Percentiles rank a stretch among this genome's conserved stretches.
Evolutionary conservation across 2,329 filamentous ascomycete species (phyloP).

Genomic region (Penicillium crustosum): DNA sequence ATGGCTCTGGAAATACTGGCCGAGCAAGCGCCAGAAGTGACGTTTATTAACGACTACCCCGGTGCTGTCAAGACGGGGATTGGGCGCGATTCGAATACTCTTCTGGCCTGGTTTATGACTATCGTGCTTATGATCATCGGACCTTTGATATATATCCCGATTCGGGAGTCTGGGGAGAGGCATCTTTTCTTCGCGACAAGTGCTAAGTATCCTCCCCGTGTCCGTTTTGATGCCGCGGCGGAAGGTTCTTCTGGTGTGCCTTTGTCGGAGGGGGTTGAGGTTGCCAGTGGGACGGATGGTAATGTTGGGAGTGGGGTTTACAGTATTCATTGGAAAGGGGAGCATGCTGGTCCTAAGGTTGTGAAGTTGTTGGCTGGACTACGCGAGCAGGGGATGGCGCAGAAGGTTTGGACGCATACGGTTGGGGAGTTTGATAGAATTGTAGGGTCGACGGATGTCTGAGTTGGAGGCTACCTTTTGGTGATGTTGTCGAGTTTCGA

Average conservation of each 20-base stretch:
- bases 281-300: conserved; percentile 27
- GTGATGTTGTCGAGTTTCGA: not conserved
- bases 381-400: conserved; percentile 28
- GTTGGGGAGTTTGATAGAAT: conserved; percentile 22
- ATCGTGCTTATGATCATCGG: conserved; percentile 33
- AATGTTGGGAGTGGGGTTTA: conserved; percentile 32
- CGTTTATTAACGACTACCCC: conserved; percentile 52
- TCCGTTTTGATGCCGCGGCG: not conserved
- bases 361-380: conserved; percentile 29
- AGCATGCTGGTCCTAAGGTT: conserved; percentile 10
- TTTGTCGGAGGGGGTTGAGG: conserved; percentile 18
- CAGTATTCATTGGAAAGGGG: conserved; percentile 28
- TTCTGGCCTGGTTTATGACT: not conserved
- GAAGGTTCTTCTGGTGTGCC: conserved; percentile 13
- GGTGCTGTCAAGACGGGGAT: conserved; percentile 50
- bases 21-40: conserved; percentile 46
- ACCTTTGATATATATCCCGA: conserved; percentile 18
- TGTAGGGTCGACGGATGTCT: not conserved
- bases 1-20: conserved; percentile 52
- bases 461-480: not conserved
- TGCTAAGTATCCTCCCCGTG: conserved; percentile 31
- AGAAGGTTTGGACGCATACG: conserved; percentile 37
- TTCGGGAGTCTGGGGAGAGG: conserved; percentile 47
- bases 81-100: conserved; percentile 15
- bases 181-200: conserved; percentile 46